Conservation (phyloP, 2,329 filamentous ascomycete species). For the Fusarium protoensiforme region DNA sequence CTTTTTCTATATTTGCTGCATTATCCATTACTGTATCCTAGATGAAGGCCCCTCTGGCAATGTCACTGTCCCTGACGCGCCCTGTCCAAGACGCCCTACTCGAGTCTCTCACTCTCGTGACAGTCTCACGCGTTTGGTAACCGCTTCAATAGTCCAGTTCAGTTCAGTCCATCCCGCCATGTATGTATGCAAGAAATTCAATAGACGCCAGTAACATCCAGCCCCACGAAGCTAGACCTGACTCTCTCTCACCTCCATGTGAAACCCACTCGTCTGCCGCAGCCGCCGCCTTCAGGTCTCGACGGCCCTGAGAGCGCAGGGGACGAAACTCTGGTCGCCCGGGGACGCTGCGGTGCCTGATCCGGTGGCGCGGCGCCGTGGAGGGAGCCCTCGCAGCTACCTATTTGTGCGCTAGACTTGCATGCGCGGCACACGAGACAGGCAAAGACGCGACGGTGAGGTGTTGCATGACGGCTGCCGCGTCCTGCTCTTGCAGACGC, state of each 20-base stretch:
- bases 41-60: not conserved
- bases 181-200: constrained; percentile 13
- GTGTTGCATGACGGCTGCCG: not conserved
- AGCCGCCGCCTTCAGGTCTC: not conserved
- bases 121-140: not conserved
- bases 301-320: not conserved
- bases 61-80: not conserved
- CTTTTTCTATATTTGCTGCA: not conserved
- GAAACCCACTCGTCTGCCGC: constrained; percentile 4
- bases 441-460: not conserved
- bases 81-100: not conserved
- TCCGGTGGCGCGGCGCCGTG: constrained; percentile 17
- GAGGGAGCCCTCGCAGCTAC: not conserved
- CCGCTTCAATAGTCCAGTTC: not conserved
- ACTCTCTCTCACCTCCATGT: constrained; percentile 5
- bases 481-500: not conserved
- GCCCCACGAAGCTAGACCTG: constrained; percentile 4
- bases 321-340: not conserved
- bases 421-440: not conserved
- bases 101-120: not conserved
- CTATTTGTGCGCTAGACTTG: not conserved
- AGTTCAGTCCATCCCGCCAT: constrained; percentile 6
- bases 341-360: constrained; percentile 15
- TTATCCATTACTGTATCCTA: not conserved
- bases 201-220: constrained; percentile 7